Conservation (phyloP, 345 rosid species). For the Cardamine occulta region DNA sequence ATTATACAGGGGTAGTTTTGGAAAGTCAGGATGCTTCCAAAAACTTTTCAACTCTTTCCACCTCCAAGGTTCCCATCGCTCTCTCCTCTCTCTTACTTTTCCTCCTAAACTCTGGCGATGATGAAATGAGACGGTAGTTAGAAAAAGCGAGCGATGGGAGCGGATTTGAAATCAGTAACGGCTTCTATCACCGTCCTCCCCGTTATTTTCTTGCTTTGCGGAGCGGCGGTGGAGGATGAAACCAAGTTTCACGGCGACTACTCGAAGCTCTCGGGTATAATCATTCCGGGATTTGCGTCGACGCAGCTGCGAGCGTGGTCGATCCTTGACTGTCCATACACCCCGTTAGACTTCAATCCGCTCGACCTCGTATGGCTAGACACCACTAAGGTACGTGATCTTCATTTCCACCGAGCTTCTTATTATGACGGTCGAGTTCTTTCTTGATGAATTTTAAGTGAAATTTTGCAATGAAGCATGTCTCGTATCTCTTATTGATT, state of each 20-base stretch:
- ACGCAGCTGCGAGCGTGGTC: slow-evolving; percentile 99
- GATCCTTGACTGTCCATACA: slow-evolving; percentile 92
- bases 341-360: slow-evolving; percentile 97
- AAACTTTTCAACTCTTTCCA: slow-evolving; percentile 27
- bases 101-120: slow-evolving; percentile 40
- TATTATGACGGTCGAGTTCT: slow-evolving; percentile 22
- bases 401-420: slow-evolving; percentile 3
- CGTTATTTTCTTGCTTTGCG: slow-evolving; percentile 16
- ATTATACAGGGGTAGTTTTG: slow-evolving; percentile 31
- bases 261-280: slow-evolving; percentile 86
- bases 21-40: slow-evolving; percentile 38
- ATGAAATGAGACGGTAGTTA: slow-evolving; percentile 33
- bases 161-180: slow-evolving; percentile 28
- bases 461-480: slow-evolving; percentile 4
- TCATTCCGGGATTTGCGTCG: slow-evolving; percentile 98
- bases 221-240: slow-evolving; percentile 38
- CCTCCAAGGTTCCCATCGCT: slow-evolving; percentile 31
- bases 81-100: slow-evolving; percentile 25
- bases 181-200: slow-evolving; percentile 17
- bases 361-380: slow-evolving; percentile 99
- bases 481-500: neutral
- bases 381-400: slow-evolving; percentile 73
- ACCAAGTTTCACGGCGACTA: slow-evolving; percentile 60
- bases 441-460: slow-evolving; percentile 8
- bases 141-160: slow-evolving; percentile 39